phyloP scores from a whole-genome alignment of 441 rosid genomes.

The Euphorbia celastroides region DNA sequence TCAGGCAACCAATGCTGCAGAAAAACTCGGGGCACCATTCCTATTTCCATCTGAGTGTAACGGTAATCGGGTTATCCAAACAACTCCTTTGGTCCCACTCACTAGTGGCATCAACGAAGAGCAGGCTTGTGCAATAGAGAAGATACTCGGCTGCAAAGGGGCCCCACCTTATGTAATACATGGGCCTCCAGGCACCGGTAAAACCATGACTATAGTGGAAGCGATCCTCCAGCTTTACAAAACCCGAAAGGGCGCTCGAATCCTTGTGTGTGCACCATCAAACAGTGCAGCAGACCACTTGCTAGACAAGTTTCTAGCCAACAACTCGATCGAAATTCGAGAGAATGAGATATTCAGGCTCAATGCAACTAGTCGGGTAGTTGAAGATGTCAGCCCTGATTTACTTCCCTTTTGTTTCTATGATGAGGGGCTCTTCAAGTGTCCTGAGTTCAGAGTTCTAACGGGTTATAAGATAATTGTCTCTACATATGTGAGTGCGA shows the following conservation, averaged over 20 bases:
- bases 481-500: conserved; percentile 76
- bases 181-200: conserved; percentile 72
- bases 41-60: conserved; percentile 40
- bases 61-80: conserved; percentile 20
- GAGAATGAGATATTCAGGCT: conserved; percentile 50
- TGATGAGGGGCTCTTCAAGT: conserved; percentile 35
- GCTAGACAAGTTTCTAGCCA: conserved; percentile 37
- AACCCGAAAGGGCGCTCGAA: conserved; percentile 22
- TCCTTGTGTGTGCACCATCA: conserved; percentile 61
- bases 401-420: conserved; percentile 39
- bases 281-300: conserved; percentile 65
- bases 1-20: conserved; percentile 51
- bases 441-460: conserved; percentile 45
- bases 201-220: conserved; percentile 56
- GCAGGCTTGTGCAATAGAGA: conserved; percentile 44
- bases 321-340: conserved; percentile 29
- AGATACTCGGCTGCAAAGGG: conserved; percentile 49
- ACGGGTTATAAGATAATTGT: conserved; percentile 49
- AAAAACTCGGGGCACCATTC: conserved; percentile 29
- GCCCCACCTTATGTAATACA: conserved; percentile 57
- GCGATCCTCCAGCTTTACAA: conserved; percentile 44
- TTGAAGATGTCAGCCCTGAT: conserved; percentile 39
- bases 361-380: conserved; percentile 53
- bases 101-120: conserved; percentile 41
- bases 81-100: conserved; percentile 30